Base-by-base conservation (phyloP, 129 eudicot genomes). In the Pulicaria dysenterica region DNA sequence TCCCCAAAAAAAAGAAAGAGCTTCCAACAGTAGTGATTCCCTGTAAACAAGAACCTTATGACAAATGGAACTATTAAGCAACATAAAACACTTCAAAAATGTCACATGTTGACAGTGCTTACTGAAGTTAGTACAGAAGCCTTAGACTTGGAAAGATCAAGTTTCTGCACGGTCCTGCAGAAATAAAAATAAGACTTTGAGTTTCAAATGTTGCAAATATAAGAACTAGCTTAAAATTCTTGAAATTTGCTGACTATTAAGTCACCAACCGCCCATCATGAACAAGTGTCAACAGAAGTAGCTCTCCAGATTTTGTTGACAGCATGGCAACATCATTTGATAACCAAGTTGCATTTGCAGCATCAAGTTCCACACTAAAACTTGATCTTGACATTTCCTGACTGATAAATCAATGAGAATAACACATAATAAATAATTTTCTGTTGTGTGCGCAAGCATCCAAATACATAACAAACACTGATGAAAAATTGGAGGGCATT, bases 81-180 rank as follows among this genome's bases (percentile, higher is more conserved):
- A 70, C 42, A 70, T 37, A 31, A 0, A 43, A 39, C 58, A 31
- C 47, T 57, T 46, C 50, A 56, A 31, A 13, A 9, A 64, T 42
- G 12, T 55, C 48, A 67, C 3, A 40, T 64, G 64, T 62, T 69
- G 57, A 69, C 47, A 19, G 38, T 59, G 64, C 96, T 80, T 63
- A 95, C 99, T 84, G 99, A 90, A 37, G 97, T 81, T 60, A 95
- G 91, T 41, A 95, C 99, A 50, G 99, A 91, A 74, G 97, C 99
- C 87, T 89, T 88, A 44, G 99, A 91, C 79, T 95, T 95, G 36
- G 95, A 81, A 76, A 95, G 91, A 66, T 95, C 97, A 58, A 95
- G 96, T 64, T 91, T 88, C 83, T 90, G 99, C 75, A 95, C 97
- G 81, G 83, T 84, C 80, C 99, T 95, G 83, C 84, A 75, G 38